Base-by-base conservation (phyloP, 768 basidiomycete genomes). In the Lentinula raphanica region DNA sequence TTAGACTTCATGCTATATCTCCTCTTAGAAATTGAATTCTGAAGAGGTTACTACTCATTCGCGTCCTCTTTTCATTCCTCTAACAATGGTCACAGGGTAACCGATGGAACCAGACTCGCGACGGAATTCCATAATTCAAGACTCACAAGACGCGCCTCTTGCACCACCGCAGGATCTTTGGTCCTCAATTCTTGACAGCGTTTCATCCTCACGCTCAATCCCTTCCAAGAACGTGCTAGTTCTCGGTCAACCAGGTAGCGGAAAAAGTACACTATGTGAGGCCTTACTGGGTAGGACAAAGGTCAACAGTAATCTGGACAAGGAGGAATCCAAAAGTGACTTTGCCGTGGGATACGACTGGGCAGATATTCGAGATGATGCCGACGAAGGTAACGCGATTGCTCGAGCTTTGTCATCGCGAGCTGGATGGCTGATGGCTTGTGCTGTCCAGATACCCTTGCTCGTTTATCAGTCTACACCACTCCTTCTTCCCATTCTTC, bases 311-410 rank as follows among this genome's bases (percentile, higher is more conserved):
- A 44, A 44, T 19, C 9, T 21, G 8, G 42, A 44, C 19, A 21
- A 21, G 4, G 42, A 44, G 19, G 42, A 44, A 44, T 44, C 42
- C 9, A 78, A 79, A 56, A 75, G 76, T 7, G 92, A 94, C 64
- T 88, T 95, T 71, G 92, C 93, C 0, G 69, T 98, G 63, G 94
- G 94, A 38, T 98, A 95, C 67, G 90, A 95, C 64, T 96, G 92
- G 80, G 80, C 91, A 3, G 91, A 97, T 66, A 83, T 97, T 27
- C 78, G 86, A 53, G 94, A 98, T 65, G 95, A 97, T 27, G 94
- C 85, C 3, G 95, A 97, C 66, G 94, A 97, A 84, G 95, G 95
- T 88, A 59, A 60, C 84, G 72, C 8, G 27, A 38, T 36, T 49
- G 57, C 45, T 54, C 40, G 49, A 21, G 56, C 4, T 28, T 28